Evolutionary conservation across 805 yeast species (phyloP), one percentile per base, ranked within the genome.

Genomic region (Wickerhamiella kurtzmanii): DNA sequence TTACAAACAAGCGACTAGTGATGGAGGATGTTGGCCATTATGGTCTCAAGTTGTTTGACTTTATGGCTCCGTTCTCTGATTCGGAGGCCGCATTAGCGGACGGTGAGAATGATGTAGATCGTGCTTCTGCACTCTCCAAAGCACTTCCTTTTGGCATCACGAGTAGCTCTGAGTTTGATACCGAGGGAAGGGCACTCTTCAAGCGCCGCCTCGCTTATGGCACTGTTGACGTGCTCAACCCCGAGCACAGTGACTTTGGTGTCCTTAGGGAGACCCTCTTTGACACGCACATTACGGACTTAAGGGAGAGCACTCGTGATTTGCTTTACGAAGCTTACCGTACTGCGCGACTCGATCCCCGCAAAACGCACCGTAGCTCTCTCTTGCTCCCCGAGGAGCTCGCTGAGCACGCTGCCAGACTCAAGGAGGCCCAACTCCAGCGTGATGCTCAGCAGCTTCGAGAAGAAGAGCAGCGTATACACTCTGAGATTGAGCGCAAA

Each of bases 161-260:
- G 9, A 87, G 83, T 59, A 76, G 77, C 48, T 82, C 80, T 57
- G 76, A 75, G 54, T 82, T 80, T 58, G 71, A 76, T 46, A 70
- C 74, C 15, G 72, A 76, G 36, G 94, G 94, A 32, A 68, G 71
- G 49, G 67, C 72, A 50, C 79, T 82, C 19, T 74, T 77, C 49
- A 94, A 87, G 25, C 79, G 95, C 69, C 75, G 77, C 61, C 84
- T 84, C 59, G 88, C 94, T 52, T 84, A 94, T 92, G 96, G 95
- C 40, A 66, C 78, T 46, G 94, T 82, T 39, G 92, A 84, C 61
- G 85, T 86, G 47, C 94, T 83, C 60, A 83, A 86, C 64, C 94
- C 85, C 59, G 68, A 71, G 50, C 94, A 85, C 61, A 80, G 88
- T 64, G 95, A 86, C 64, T 85, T 86, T 68, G 78, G 81, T 63